A percentile compares a stretch with the other conserved stretches of the same genome.
Conservation (phyloP, 2,329 filamentous ascomycete species). For the Hypoxylon sp. region DNA sequence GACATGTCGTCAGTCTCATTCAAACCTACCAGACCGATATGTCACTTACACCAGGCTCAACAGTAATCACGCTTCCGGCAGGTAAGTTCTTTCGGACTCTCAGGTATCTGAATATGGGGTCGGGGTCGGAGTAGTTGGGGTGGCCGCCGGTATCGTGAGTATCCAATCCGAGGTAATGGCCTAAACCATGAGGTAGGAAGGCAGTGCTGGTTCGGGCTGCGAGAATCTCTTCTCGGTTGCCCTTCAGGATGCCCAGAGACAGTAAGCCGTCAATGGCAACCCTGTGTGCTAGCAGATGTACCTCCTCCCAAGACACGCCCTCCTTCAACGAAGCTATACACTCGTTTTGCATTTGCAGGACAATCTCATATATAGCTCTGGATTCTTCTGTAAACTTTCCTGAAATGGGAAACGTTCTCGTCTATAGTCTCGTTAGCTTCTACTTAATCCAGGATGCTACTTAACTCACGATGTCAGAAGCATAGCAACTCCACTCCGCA, state of each 20-base stretch:
- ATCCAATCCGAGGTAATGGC: constrained; percentile 93
- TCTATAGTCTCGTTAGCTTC: constrained; percentile 63
- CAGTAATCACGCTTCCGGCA: constrained; percentile 87
- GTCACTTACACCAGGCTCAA: constrained; percentile 85
- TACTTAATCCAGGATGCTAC: not conserved
- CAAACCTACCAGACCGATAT: constrained; percentile 2
- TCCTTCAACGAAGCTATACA: constrained; percentile 80
- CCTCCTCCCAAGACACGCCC: constrained; percentile 83
- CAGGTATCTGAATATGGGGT: constrained; percentile 89
- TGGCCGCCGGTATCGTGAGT: constrained; percentile 90
- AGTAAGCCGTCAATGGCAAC: constrained; percentile 86
- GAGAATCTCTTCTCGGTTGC: constrained; percentile 79
- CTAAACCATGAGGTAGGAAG: constrained; percentile 92
- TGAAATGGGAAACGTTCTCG: constrained; percentile 86
- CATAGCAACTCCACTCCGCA: constrained; percentile 80
- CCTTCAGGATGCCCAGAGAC: constrained; percentile 79
- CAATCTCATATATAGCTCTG: constrained; percentile 83
- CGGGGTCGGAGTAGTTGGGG: constrained; percentile 82
- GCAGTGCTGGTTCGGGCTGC: constrained; percentile 84
- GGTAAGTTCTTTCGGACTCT: constrained; percentile 82
- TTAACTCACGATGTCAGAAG: constrained; percentile 72
- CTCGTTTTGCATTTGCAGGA: constrained; percentile 87
- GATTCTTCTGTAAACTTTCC: constrained; percentile 79
- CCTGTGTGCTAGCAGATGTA: constrained; percentile 84
- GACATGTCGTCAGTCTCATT: constrained; percentile 22